These are phyloP conservation scores for Helotiales sp. DNA, from an alignment of 2,329 filamentous ascomycete genomes.

Conservation along the genomic window DNA sequence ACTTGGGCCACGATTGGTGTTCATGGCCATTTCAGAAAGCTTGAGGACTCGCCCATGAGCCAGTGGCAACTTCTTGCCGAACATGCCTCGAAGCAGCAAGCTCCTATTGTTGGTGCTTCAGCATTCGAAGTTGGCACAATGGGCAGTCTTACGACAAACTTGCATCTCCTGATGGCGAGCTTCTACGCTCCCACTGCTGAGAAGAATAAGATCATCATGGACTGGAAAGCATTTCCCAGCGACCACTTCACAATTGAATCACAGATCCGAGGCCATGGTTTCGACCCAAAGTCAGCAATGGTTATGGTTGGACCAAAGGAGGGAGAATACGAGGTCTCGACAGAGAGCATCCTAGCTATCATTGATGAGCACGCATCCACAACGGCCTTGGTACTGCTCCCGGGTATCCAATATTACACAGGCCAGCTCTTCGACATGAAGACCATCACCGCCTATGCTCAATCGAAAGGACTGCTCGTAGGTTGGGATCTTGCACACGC, in stretches of 20 bases:
- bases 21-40: conserved; percentile 74
- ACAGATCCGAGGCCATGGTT: conserved; percentile 70
- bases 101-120: conserved; percentile 72
- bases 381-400: conserved; percentile 76
- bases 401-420: conserved; percentile 89
- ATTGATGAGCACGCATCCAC: conserved; percentile 75
- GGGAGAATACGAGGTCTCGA: conserved; percentile 61
- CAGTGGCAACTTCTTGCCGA: conserved; percentile 81
- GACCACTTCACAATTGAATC: conserved; percentile 86
- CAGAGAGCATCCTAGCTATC: conserved; percentile 66
- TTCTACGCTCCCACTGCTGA: conserved; percentile 65
- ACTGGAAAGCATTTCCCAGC: conserved; percentile 87
- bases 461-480: conserved; percentile 67
- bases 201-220: conserved; percentile 65
- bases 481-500: conserved; percentile 91
- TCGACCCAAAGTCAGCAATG: conserved; percentile 66
- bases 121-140: conserved; percentile 79
- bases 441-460: conserved; percentile 76
- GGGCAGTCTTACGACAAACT: conserved; percentile 76
- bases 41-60: conserved; percentile 66
- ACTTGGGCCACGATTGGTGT: conserved; percentile 87
- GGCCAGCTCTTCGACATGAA: conserved; percentile 85
- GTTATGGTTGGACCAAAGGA: conserved; percentile 69
- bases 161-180: conserved; percentile 69
- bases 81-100: conserved; percentile 67